Evolutionary conservation across 768 basidiomycete species (phyloP).

Genomic region (Solioccasus polychromus): DNA sequence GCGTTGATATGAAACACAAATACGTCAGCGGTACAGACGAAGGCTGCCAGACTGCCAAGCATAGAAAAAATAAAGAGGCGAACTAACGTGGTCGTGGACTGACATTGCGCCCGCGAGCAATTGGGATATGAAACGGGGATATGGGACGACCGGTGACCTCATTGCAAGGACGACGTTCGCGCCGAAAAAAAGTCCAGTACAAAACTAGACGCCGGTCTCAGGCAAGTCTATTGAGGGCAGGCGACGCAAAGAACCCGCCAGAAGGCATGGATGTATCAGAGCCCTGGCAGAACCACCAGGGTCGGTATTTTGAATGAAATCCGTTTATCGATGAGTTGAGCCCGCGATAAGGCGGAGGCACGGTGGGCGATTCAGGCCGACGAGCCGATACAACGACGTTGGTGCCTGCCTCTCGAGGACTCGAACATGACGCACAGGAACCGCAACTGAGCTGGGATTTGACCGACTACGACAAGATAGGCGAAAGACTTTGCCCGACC

Average conservation of each 20-base stretch:
- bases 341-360: background rate
- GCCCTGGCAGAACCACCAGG: conserved; percentile 9
- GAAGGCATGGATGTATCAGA: background rate
- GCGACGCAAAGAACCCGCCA: conserved; percentile 5
- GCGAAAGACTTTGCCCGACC: conserved; percentile 6
- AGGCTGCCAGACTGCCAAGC: conserved; percentile 4
- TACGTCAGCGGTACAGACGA: conserved; percentile 18
- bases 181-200: background rate
- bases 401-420: background rate
- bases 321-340: conserved; percentile 9
- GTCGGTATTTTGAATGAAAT: conserved; percentile 16
- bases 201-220: background rate
- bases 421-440: too few species aligned
- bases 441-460: conserved; percentile 10
- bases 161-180: background rate
- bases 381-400: conserved; percentile 3
- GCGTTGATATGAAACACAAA: conserved; percentile 25
- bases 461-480: background rate
- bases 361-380: conserved; percentile 9
- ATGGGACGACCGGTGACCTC: conserved; percentile 8
- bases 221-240: background rate
- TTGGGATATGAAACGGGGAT: conserved; percentile 13
- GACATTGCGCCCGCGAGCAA: conserved; percentile 6
- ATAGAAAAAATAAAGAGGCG: background rate
- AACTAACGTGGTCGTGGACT: conserved; percentile 11